Base-by-base conservation (phyloP, 2,329 filamentous ascomycete genomes). In the Microdochium trichocladiopsis region DNA sequence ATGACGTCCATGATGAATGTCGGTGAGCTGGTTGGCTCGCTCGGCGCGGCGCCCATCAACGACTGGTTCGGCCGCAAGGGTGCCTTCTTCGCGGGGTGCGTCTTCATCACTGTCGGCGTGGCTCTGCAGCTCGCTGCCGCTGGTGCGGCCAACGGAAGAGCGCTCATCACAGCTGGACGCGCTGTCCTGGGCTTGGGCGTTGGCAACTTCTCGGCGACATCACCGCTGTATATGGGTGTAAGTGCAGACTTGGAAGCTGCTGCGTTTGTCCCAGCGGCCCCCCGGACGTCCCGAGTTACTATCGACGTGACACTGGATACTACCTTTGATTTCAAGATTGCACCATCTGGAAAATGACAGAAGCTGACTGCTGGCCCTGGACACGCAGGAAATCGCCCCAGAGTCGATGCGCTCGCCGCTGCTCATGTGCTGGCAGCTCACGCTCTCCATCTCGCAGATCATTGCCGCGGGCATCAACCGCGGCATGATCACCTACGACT, bases 1-100 rank as follows among this genome's bases (percentile, higher is more conserved):
- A 70, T 66, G 65, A 67, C 66, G 14, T 69, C 67, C 52, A 65
- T 69, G 59, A 71, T 72, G 57, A 68, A 72, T 51, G 61, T 72
- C 22, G 69, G 68, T 49, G 69, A 72, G 51, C 57, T 72, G 23
- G 56, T 66, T 18, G 69, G 68, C 14, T 69, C 69, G 4, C 53
- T 72, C 3, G 24, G 55, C 2, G 63, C 69, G 4, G 67, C 69
- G 2, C 69, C 67, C 6, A 51, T 72, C n/a, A 71, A 71, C 55
- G 68, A 71, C 28, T 37, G 50, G 0, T 52, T 64, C 47, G 67
- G 67, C 47, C 62, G 68, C 36, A 70, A 69, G 52, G 58, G 53
- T n/a, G 61, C 65, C 48, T 66, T 69, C 31, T 21, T 63, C 1
- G 52, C 55, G 14, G 66, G 61, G n/a, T 58, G 63, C 21, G 14